Evolutionary conservation across 2,329 filamentous ascomycete genomes (phyloP).

Genomic region (Exophiala alcalophila): DNA sequence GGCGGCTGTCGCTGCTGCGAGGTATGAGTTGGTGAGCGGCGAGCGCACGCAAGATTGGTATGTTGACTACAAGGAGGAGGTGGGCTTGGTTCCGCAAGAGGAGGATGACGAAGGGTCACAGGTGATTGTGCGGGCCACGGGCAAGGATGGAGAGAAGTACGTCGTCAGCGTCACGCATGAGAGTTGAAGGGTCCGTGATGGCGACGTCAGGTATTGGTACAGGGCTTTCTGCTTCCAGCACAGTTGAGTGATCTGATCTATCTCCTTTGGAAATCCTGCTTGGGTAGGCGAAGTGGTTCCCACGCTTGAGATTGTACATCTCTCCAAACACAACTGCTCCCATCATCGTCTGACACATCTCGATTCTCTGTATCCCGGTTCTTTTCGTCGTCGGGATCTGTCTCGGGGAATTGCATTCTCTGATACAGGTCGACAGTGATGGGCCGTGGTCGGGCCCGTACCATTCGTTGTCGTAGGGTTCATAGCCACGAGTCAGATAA

Average conservation of each 20-base stretch:
- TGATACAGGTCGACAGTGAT: slow-evolving; percentile 6
- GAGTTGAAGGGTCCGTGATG: slow-evolving; percentile 13
- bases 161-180: slow-evolving; percentile 16
- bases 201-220: too few relatives aligned
- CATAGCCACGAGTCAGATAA: slow-evolving; percentile 5
- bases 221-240: too few relatives aligned
- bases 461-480: slow-evolving; percentile 11
- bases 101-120: slow-evolving; percentile 13
- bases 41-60: slow-evolving; percentile 18
- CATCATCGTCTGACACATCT: too few relatives aligned
- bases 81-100: neutral
- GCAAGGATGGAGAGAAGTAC: slow-evolving; percentile 14
- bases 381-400: neutral
- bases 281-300: too few relatives aligned
- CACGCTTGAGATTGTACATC: too few relatives aligned
- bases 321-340: too few relatives aligned
- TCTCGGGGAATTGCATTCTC: slow-evolving; percentile 3
- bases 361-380: too few relatives aligned
- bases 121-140: slow-evolving; percentile 12
- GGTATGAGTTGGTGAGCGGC: slow-evolving; percentile 17
- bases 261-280: too few relatives aligned
- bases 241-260: too few relatives aligned
- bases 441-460: slow-evolving; percentile 7
- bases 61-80: slow-evolving; percentile 12
- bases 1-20: slow-evolving; percentile 15